Percentiles rank a stretch among this genome's conserved stretches.
Evolutionary conservation across 2,329 filamentous ascomycete species (phyloP).

Genomic region (Beauveria scarabaeidicola): DNA sequence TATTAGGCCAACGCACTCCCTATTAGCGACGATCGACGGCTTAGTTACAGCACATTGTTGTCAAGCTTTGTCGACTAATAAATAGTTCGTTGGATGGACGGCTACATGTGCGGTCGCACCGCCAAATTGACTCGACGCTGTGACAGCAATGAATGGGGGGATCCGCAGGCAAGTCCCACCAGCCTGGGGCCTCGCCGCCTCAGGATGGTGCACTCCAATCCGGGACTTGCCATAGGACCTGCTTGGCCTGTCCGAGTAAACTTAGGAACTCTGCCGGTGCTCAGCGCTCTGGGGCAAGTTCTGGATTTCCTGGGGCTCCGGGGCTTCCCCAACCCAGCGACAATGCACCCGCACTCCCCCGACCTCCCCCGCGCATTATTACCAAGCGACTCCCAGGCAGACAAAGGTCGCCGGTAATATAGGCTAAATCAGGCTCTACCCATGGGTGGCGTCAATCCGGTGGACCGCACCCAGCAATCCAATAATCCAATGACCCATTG

Average conservation of each 20-base stretch:
- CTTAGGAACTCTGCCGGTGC: not conserved
- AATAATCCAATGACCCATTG: not conserved
- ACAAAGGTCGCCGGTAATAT: not conserved
- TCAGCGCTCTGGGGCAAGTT: not conserved
- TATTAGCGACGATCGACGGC: not conserved
- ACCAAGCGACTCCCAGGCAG: not conserved
- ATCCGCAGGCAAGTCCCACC: conserved; percentile 5
- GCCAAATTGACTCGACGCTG: not conserved
- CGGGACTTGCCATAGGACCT: not conserved
- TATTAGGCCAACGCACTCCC: not conserved
- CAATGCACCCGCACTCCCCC: conserved; percentile 5
- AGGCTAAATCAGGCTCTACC: conserved; percentile 1
- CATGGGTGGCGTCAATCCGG: conserved; percentile 6
- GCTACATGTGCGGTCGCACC: not conserved
- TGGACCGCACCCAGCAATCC: conserved; percentile 1
- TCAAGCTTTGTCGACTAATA: not conserved
- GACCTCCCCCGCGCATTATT: conserved; percentile 7
- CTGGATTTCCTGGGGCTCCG: conserved; percentile 4
- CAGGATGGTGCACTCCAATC: not conserved
- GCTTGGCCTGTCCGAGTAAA: not conserved
- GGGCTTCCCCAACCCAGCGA: conserved; percentile 6
- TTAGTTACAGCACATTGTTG: not conserved
- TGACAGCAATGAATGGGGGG: not conserved
- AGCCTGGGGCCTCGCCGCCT: not conserved
- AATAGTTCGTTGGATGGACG: not conserved